These are phyloP conservation scores for Alternaria consortialis DNA, from an alignment of 2,329 filamentous ascomycete species.

Conservation along the genomic window DNA sequence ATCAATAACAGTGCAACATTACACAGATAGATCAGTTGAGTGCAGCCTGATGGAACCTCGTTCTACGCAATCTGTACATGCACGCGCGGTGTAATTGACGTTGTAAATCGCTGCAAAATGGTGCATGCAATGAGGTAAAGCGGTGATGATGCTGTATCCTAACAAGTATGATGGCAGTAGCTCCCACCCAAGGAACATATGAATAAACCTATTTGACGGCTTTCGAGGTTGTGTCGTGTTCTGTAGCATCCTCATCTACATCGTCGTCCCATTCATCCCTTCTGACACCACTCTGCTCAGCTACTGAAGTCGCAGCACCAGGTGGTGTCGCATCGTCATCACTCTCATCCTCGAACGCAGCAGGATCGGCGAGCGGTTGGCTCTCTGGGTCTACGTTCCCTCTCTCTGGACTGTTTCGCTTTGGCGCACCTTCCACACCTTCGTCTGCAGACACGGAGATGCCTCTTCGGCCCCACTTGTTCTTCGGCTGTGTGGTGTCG, in stretches of 20 bases:
- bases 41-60: too few relatives aligned
- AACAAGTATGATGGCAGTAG: neutral
- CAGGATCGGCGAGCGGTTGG: conserved; percentile 56
- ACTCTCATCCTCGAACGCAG: conserved; percentile 58
- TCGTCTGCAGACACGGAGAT: conserved; percentile 70
- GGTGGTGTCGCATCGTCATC: conserved; percentile 51
- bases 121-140: neutral
- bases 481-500: conserved; percentile 39
- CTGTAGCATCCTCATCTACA: conserved; percentile 45
- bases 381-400: conserved; percentile 40
- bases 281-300: conserved; percentile 42
- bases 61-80: neutral
- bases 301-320: conserved; percentile 16
- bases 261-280: conserved; percentile 54
- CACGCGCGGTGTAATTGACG: neutral
- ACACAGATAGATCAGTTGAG: neutral
- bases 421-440: conserved; percentile 50
- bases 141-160: neutral
- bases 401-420: conserved; percentile 26
- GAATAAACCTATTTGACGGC: conserved; percentile 6
- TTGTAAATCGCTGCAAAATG: neutral
- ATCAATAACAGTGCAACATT: neutral
- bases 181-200: neutral
- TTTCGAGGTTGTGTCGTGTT: conserved; percentile 37
- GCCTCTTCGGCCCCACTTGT: conserved; percentile 66